These are phyloP conservation scores for Ogataea haglerorum DNA, from an alignment of 805 yeast species.

Conservation along the genomic window DNA sequence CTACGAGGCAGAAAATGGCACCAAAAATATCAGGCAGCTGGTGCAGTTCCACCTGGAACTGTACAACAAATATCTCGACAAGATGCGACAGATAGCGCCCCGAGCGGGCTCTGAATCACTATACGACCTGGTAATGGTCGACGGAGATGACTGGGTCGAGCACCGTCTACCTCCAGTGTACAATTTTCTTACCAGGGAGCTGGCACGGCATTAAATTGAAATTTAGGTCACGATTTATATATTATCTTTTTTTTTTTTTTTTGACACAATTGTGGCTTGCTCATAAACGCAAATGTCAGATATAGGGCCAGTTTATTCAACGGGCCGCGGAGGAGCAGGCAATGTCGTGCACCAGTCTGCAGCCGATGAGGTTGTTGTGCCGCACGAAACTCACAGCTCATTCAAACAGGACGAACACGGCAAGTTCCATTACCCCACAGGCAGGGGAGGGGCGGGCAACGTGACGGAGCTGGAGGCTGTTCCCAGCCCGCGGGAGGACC, in stretches of 20 bases:
- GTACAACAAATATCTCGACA: conserved; percentile 8
- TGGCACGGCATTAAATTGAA: conserved; percentile 5
- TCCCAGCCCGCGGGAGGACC: conserved; percentile 42
- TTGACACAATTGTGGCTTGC: conserved; percentile 7
- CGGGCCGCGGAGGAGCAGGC: conserved; percentile 38
- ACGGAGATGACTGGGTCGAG: conserved; percentile 21
- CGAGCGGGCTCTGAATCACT: conserved; percentile 11
- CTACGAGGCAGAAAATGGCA: conserved; percentile 19
- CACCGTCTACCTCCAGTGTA: conserved; percentile 25
- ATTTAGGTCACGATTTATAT: neutral
- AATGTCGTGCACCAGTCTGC: conserved; percentile 26
- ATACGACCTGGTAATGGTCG: conserved; percentile 17
- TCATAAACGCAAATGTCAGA: conserved; percentile 13
- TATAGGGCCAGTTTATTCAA: conserved; percentile 26
- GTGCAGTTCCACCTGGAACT: conserved; percentile 20
- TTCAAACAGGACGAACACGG: conserved; percentile 31
- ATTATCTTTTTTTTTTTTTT: too few relatives aligned
- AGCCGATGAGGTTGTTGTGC: conserved; percentile 25
- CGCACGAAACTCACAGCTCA: conserved; percentile 12
- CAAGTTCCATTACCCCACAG: conserved; percentile 44
- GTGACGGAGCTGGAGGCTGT: conserved; percentile 37
- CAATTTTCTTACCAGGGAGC: conserved; percentile 16
- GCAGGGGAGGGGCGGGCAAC: conserved; percentile 59
- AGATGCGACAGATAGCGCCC: neutral
- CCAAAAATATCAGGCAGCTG: conserved; percentile 16